phyloP scores from a whole-genome alignment of 208 protist genomes.

The Trypanosoma avium region DNA sequence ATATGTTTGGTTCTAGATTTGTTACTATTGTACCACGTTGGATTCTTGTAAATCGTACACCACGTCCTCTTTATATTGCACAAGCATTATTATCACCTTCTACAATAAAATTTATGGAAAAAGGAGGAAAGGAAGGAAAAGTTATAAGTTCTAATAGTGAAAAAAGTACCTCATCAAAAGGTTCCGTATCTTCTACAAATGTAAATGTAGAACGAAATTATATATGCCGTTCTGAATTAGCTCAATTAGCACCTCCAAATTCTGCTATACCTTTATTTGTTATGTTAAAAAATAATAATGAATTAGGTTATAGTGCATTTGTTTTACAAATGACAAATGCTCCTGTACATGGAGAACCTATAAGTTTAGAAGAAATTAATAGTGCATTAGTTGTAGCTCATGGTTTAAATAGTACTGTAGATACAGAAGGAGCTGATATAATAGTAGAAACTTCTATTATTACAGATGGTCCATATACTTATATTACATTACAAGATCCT shows the following conservation, averaged over 20 bases:
- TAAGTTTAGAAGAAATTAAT: conserved; percentile 77
- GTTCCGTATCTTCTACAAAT: neutral
- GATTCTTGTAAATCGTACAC: conserved; percentile 81
- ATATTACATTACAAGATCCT: conserved; percentile 72
- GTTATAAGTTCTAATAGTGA: too few relatives aligned
- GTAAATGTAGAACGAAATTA: neutral
- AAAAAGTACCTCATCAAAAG: too few relatives aligned
- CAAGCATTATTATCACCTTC: conserved; percentile 22
- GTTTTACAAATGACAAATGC: conserved; percentile 48
- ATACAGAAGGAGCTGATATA: conserved; percentile 34
- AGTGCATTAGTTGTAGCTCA: conserved; percentile 68
- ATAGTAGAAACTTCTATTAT: conserved; percentile 74
- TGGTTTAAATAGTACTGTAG: conserved; percentile 1
- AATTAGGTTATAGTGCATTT: conserved; percentile 69
- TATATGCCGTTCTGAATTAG: conserved; percentile 2
- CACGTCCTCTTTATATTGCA: conserved; percentile 55
- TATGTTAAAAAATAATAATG: conserved; percentile 38
- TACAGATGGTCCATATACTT: conserved; percentile 73
- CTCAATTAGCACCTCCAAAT: conserved; percentile 32
- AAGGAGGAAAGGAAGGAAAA: too few relatives aligned
- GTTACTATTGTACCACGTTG: conserved; percentile 85
- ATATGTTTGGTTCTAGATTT: conserved; percentile 52
- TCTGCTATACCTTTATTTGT: conserved; percentile 56
- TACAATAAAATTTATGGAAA: neutral
- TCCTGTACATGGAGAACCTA: conserved; percentile 62